Conservation (phyloP, 805 yeast genomes). For the Teunomyces stri region DNA sequence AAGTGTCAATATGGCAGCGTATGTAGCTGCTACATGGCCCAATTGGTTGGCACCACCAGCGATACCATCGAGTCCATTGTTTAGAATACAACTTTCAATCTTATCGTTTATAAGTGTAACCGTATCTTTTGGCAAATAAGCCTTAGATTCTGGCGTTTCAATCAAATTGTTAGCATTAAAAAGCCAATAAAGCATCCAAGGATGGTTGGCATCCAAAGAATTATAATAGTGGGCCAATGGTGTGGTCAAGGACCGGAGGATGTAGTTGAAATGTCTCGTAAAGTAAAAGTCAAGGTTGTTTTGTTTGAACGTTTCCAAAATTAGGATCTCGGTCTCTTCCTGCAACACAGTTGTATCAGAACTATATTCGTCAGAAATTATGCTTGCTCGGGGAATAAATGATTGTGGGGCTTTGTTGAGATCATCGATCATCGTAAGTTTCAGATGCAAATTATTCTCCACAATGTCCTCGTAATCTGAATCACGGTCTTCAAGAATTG, state of each 20-base stretch:
- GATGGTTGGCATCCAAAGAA: conserved; percentile 81
- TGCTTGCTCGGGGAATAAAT: background rate
- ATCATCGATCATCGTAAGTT: conserved; percentile 2
- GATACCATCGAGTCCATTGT: conserved; percentile 53
- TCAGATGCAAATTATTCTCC: conserved; percentile 2
- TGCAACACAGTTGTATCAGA: conserved; percentile 12
- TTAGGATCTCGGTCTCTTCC: conserved; percentile 8
- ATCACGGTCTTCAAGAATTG: conserved; percentile 9
- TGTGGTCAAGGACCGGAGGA: conserved; percentile 36
- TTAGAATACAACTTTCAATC: conserved; percentile 23
- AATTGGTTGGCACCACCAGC: conserved; percentile 84
- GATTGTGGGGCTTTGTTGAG: conserved; percentile 9
- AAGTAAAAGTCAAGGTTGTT: conserved; percentile 7
- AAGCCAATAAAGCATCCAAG: conserved; percentile 90
- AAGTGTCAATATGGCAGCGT: conserved; percentile 70
- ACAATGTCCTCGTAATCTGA: conserved; percentile 22
- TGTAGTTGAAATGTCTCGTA: conserved; percentile 44
- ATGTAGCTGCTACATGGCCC: conserved; percentile 82
- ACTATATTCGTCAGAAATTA: conserved; percentile 8
- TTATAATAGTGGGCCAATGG: conserved; percentile 51
- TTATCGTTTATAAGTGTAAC: conserved; percentile 23
- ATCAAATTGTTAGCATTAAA: conserved; percentile 43
- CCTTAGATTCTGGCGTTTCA: background rate
- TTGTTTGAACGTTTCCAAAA: conserved; percentile 8
- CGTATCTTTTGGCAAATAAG: conserved; percentile 29